Evolutionary conservation across 345 rosid genomes (phyloP).

Genomic region (Camelina laxa): DNA sequence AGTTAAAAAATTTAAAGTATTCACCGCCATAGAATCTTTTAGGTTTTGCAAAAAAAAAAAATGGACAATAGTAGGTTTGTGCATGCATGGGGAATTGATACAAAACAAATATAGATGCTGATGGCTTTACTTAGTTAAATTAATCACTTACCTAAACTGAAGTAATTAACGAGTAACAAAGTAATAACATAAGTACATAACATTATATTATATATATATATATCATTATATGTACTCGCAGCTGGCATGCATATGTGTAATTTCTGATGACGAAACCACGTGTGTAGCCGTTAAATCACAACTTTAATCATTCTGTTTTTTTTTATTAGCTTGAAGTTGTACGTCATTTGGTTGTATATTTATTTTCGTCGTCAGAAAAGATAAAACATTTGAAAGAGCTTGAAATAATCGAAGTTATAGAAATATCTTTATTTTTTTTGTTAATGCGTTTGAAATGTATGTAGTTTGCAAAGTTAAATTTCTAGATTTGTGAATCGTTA

Average conservation of each 20-base stretch:
- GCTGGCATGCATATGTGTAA: conserved; percentile 16
- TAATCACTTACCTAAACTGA: conserved; percentile 22
- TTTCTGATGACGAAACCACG: conserved; percentile 33
- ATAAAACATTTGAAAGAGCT: background rate
- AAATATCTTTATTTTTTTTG: no score
- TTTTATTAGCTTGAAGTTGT: conserved; percentile 6
- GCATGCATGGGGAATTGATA: conserved; percentile 10
- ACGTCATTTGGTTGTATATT: background rate
- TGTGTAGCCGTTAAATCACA: conserved; percentile 28
- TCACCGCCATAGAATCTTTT: conserved; percentile 41
- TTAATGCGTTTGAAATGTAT: no score
- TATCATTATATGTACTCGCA: background rate
- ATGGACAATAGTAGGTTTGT: conserved; percentile 1
- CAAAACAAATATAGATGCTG: conserved; percentile 21
- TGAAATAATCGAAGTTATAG: no score
- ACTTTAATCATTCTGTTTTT: background rate
- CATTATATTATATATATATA: background rate
- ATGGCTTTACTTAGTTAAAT: conserved; percentile 5
- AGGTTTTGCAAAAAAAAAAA: no score
- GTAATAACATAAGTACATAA: background rate
- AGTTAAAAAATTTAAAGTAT: background rate
- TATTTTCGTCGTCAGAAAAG: background rate
- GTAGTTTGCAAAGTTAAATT: no score
- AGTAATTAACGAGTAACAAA: conserved; percentile 1
- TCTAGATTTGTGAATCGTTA: no score